Base-by-base conservation (phyloP, 2,329 filamentous ascomycete genomes). In the Claviceps digitariae region DNA sequence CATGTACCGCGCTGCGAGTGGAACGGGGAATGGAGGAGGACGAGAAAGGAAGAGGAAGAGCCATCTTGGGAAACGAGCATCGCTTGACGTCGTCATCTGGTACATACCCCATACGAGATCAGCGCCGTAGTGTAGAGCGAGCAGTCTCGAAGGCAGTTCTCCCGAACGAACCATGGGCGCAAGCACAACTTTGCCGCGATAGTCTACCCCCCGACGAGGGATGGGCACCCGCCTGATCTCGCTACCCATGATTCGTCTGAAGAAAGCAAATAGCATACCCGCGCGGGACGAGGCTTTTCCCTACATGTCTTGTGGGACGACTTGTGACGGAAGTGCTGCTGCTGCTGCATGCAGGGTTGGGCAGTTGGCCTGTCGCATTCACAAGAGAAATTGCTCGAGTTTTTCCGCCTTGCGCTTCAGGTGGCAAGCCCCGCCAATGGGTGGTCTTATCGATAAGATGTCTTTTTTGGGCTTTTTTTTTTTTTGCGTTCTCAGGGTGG, bases 161-260 rank as follows among this genome's bases (percentile, higher is more conserved):
- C 93, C 93, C n/a, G 89, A 95, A 60, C 93, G 86, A 54, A 96
- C 91, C 93, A 98, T 98, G 43, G 93, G 93, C 57, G 93, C 93
- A 58, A 98, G 84, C 46, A 97, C 93, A 59, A 97, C 72, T 70
- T 94, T 96, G 70, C 87, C 86, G 61, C 91, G 82, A 71, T 96
- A 97, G 73, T 96, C 90, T 63, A 95, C 90, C 51, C 91, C 91
- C 68, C 86, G 86, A 56, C 76, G 79, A 58, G 91, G 91, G 59
- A 96, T 95, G 51, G 89, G 84, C 40, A 95, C 87, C 65, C 76
- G 82, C 65, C 85, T 83, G 56, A 74, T 62, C 61, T 72, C 69
- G 53, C 76, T 67, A 62, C 77, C 74, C 81, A 86, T 87, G 65
- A 70, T 73, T 67, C 72, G 69, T 67, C 71, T 72, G 50, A 76